Evolutionary conservation across 2,329 filamentous ascomycete genomes (phyloP).

Genomic region (Diaporthe eres): DNA sequence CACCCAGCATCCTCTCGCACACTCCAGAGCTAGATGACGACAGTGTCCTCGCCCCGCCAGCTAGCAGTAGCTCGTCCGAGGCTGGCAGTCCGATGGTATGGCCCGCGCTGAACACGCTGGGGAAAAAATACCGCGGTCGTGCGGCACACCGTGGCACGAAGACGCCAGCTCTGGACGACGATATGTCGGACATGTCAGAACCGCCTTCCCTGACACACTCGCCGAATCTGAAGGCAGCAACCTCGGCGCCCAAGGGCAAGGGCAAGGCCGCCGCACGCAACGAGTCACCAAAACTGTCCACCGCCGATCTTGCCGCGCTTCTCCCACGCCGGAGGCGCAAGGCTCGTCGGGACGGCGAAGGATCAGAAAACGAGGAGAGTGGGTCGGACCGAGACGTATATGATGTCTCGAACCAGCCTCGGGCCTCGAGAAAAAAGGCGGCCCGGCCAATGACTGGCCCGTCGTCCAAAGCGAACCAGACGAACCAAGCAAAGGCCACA

Average conservation of each 20-base stretch:
- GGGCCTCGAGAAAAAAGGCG: constrained; percentile 52
- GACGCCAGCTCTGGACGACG: constrained; percentile 56
- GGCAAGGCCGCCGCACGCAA: constrained; percentile 46
- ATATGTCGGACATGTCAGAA: constrained; percentile 71
- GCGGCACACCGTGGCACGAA: constrained; percentile 48
- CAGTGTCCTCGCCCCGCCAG: constrained; percentile 67
- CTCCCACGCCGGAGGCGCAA: constrained; percentile 67
- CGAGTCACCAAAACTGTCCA: constrained; percentile 62
- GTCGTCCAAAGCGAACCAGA: constrained; percentile 33
- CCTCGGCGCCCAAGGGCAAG: constrained; percentile 43
- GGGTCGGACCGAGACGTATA: constrained; percentile 68
- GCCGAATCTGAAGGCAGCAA: constrained; percentile 63
- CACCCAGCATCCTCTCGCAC: constrained; percentile 47
- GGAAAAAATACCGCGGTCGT: constrained; percentile 57
- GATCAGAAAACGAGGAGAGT: constrained; percentile 62
- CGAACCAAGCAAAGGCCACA: constrained; percentile 15
- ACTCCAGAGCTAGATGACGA: constrained; percentile 57
- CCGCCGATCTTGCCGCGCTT: constrained; percentile 67
- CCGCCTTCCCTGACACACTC: constrained; percentile 78
- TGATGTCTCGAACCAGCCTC: constrained; percentile 60
- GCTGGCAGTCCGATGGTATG: constrained; percentile 60
- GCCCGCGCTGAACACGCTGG: constrained; percentile 67
- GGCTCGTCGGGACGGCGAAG: constrained; percentile 52
- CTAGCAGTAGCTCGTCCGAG: constrained; percentile 64
- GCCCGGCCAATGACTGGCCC: constrained; percentile 25